Percentiles rank a stretch among this genome's conserved stretches.
phyloP scores from a whole-genome alignment of 148 eudicot species.

The Arctostaphylos glauca region DNA sequence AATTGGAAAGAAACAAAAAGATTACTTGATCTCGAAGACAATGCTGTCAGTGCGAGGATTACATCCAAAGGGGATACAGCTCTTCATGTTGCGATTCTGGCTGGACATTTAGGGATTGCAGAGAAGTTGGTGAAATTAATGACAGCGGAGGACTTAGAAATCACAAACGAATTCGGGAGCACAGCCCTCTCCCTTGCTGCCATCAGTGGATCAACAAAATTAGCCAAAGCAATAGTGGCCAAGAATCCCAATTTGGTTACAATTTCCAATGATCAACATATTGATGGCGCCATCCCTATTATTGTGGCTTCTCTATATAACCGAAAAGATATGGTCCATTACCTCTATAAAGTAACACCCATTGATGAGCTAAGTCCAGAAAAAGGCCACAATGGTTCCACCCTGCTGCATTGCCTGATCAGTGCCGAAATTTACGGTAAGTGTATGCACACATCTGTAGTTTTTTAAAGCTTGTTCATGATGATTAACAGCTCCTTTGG shows the following conservation, averaged over 20 bases:
- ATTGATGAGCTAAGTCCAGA: slow-evolving; percentile 3
- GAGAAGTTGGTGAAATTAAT: not conserved
- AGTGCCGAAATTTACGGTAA: not conserved
- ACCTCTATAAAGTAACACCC: not conserved
- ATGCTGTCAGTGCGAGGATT: not conserved
- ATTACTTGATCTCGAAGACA: not conserved
- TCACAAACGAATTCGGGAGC: not conserved
- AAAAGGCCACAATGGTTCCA: not conserved
- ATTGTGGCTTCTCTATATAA: not conserved
- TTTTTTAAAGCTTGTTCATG: not conserved
- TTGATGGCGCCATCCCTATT: not conserved
- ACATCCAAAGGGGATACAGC: not conserved
- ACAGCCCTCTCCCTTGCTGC: slow-evolving; percentile 12
- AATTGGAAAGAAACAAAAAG: slow-evolving; percentile 1
- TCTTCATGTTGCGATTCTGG: slow-evolving; percentile 1
- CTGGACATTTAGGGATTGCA: slow-evolving; percentile 3
- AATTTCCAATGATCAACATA: not conserved
- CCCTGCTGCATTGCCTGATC: not conserved
- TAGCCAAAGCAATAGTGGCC: not conserved
- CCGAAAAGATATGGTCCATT: not conserved
- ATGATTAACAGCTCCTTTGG: no score
- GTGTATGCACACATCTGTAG: not conserved
- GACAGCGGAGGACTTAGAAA: not conserved
- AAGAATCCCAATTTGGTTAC: not conserved
- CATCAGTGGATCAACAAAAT: not conserved